Evolutionary conservation across 2,329 filamentous ascomycete species (phyloP).

Genomic region (Fusarium sp.): DNA sequence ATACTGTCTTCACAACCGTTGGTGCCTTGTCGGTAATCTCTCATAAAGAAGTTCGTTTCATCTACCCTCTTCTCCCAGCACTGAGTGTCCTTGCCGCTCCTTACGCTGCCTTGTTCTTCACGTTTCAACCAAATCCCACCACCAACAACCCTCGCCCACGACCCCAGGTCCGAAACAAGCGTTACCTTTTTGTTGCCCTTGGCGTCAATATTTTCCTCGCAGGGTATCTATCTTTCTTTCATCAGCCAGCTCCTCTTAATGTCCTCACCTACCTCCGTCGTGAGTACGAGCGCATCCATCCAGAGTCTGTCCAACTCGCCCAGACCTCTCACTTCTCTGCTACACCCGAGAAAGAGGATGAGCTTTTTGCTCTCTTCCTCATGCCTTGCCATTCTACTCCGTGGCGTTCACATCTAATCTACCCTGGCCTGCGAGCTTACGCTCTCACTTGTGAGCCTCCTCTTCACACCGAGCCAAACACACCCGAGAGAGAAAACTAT

Average conservation of each 20-base stretch:
- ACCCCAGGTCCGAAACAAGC: conserved; percentile 62
- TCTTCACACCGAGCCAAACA: conserved; percentile 70
- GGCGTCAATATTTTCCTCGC: conserved; percentile 77
- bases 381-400: conserved; percentile 97
- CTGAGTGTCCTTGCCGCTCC: conserved; percentile 84
- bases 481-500: conserved; percentile 74
- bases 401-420: conserved; percentile 88
- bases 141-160: conserved; percentile 46
- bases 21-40: conserved; percentile 79
- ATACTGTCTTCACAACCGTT: conserved; percentile 70
- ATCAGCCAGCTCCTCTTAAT: conserved; percentile 83
- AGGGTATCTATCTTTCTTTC: conserved; percentile 78
- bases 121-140: conserved; percentile 47
- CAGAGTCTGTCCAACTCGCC: conserved; percentile 46
- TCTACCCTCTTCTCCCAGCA: conserved; percentile 90
- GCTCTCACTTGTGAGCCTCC: conserved; percentile 93
- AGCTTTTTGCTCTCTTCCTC: conserved; percentile 81
- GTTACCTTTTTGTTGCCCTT: conserved; percentile 69
- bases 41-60: conserved; percentile 97
- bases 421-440: conserved; percentile 80
- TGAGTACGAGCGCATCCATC: conserved; percentile 73
- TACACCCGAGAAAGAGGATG: conserved; percentile 49
- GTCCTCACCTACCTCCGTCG: conserved; percentile 81
- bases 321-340: conserved; percentile 45
- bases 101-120: conserved; percentile 74